phyloP scores from a whole-genome alignment of 257 asterid genomes.

The Striga asiatica region DNA sequence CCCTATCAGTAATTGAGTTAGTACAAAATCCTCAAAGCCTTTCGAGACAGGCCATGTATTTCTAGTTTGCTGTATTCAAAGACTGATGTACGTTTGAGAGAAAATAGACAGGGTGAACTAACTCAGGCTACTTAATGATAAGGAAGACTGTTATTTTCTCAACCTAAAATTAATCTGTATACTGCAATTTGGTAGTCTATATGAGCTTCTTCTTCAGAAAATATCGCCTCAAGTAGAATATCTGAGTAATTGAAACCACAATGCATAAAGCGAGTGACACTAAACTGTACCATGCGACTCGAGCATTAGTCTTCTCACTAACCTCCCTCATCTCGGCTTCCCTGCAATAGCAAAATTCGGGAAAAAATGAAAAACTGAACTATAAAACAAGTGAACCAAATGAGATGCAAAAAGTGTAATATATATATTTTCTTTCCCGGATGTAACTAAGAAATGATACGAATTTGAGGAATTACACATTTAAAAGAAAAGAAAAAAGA shows the following conservation, averaged over 20 bases:
- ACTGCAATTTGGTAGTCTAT: constrained; percentile 13
- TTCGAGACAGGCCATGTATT: background rate
- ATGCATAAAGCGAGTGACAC: constrained; percentile 45
- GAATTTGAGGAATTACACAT: too few relatives aligned
- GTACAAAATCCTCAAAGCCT: background rate
- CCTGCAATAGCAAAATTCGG: constrained; percentile 19
- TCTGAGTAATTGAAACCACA: constrained; percentile 30
- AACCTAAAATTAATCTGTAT: background rate
- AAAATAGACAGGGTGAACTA: background rate
- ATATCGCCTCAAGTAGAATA: constrained; percentile 42
- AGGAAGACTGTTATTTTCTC: background rate
- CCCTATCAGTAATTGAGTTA: background rate
- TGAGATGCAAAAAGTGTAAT: too few relatives aligned
- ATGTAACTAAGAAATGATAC: too few relatives aligned
- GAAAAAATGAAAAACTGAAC: background rate
- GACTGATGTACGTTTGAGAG: background rate
- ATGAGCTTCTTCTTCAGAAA: constrained; percentile 66
- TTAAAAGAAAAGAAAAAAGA: background rate
- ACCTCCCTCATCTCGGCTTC: constrained; percentile 59
- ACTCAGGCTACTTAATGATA: background rate
- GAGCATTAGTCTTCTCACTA: constrained; percentile 49
- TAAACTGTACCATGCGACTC: constrained; percentile 55
- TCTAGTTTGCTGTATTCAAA: background rate
- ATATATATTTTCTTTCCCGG: too few relatives aligned
- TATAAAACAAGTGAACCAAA: too few relatives aligned